A percentile compares a stretch with the other conserved stretches of the same genome.
Conservation (phyloP, 2,329 filamentous ascomycete genomes). For the Diaporthe vexans region DNA sequence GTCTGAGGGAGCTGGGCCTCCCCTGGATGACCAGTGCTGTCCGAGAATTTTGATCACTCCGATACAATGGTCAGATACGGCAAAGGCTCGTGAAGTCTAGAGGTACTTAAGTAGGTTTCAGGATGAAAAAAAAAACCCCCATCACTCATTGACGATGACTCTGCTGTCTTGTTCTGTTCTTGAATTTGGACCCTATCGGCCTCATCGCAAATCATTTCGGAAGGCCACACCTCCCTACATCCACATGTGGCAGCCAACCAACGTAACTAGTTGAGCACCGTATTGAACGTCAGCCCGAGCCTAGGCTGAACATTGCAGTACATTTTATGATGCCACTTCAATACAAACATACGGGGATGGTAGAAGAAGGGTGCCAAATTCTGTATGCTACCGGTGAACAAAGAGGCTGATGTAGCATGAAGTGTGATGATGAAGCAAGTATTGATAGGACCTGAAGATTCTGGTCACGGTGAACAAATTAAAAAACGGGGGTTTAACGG, state of each 20-base stretch:
- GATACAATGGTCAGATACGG: neutral
- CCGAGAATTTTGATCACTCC: neutral
- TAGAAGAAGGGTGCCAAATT: neutral
- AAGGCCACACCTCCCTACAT: constrained; percentile 34
- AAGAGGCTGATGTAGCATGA: neutral
- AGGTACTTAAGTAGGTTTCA: neutral
- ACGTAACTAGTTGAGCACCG: neutral
- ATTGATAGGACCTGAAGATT: neutral
- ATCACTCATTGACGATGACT: neutral
- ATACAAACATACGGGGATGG: too few relatives aligned
- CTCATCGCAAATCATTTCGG: constrained; percentile 38
- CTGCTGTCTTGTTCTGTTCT: neutral
- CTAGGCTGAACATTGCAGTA: too few relatives aligned
- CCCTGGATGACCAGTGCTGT: neutral
- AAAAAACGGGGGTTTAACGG: too few relatives aligned
- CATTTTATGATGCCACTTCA: too few relatives aligned
- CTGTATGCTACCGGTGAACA: neutral
- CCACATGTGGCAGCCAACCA: neutral
- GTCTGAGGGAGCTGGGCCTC: neutral
- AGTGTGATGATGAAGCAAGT: neutral
- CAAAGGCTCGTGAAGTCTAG: neutral
- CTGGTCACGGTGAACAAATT: neutral
- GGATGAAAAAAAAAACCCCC: neutral
- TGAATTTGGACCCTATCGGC: constrained; percentile 35
- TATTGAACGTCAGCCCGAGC: neutral